Conservation (phyloP, 306 rosid species). For the Citrullus amarus region DNA sequence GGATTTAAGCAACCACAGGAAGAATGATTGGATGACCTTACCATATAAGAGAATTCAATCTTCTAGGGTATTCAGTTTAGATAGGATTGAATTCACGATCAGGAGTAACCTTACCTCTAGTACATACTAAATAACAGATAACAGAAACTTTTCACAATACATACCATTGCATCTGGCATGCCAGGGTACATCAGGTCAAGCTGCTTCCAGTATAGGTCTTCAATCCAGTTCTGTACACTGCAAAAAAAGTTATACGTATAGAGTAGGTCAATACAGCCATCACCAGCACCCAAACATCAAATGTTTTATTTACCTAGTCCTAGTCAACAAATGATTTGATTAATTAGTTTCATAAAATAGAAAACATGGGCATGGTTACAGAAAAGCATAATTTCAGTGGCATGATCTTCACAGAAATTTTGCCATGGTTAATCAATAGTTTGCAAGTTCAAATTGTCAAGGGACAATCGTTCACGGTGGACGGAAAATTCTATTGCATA, state of each 20-base stretch:
- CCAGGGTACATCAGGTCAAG: constrained; percentile 81
- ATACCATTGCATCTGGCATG: constrained; percentile 91
- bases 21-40: not conserved
- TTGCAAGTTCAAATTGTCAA: not conserved
- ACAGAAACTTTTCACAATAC: constrained; percentile 14
- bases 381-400: not conserved
- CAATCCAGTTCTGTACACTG: constrained; percentile 96
- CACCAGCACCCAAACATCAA: not conserved
- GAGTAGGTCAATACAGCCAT: not conserved
- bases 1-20: not conserved
- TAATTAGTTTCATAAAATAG: not conserved
- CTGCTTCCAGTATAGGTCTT: constrained; percentile 94
- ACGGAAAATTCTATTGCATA: not conserved
- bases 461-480: not conserved
- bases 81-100: not conserved
- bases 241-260: not conserved
- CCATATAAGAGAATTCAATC: not conserved
- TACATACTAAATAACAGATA: not conserved
- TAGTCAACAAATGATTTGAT: not conserved
- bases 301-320: not conserved
- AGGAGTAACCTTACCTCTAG: not conserved
- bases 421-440: not conserved
- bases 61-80: not conserved
- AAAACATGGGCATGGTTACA: not conserved
- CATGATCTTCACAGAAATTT: not conserved